phyloP scores from a whole-genome alignment of 2,329 filamentous ascomycete species.

The Colletotrichum tanaceti region DNA sequence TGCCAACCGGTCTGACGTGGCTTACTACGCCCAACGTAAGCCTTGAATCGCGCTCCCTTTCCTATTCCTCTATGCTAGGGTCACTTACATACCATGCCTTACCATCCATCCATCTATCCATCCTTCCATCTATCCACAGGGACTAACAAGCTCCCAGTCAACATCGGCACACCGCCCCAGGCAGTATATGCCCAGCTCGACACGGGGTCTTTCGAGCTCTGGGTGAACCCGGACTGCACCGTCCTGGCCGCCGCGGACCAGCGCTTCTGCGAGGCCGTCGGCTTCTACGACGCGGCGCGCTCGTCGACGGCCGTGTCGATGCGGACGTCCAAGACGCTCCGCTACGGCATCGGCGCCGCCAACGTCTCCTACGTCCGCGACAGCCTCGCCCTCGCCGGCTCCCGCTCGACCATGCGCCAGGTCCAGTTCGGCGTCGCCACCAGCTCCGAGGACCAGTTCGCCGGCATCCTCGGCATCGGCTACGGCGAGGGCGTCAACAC shows the following conservation, averaged over 20 bases:
- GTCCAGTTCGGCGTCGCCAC: constrained; percentile 76
- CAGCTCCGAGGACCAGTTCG: constrained; percentile 58
- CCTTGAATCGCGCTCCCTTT: not conserved
- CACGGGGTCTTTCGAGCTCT: constrained; percentile 70
- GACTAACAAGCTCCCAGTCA: constrained; percentile 45
- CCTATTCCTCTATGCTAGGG: too few relatives aligned
- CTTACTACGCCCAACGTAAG: constrained; percentile 64
- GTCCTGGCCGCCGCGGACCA: constrained; percentile 55
- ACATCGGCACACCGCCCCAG: constrained; percentile 66
- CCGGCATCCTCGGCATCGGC: constrained; percentile 79
- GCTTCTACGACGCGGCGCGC: constrained; percentile 55
- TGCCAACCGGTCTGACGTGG: constrained; percentile 64
- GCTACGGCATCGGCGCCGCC: constrained; percentile 64
- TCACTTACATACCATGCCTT: too few relatives aligned
- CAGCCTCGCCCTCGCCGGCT: constrained; percentile 56
- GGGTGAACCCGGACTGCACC: constrained; percentile 71
- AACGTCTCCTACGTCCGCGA: constrained; percentile 63
- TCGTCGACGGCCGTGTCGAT: constrained; percentile 55
- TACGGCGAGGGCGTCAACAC: constrained; percentile 65
- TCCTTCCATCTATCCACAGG: not conserved
- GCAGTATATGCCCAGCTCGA: constrained; percentile 66
- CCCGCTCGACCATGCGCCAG: constrained; percentile 54
- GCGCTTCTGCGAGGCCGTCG: constrained; percentile 59
- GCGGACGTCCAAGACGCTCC: constrained; percentile 53
- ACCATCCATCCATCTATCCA: too few relatives aligned